Evolutionary conservation across 2,329 filamentous ascomycete genomes (phyloP).

Genomic region (Colletotrichum sp.): DNA sequence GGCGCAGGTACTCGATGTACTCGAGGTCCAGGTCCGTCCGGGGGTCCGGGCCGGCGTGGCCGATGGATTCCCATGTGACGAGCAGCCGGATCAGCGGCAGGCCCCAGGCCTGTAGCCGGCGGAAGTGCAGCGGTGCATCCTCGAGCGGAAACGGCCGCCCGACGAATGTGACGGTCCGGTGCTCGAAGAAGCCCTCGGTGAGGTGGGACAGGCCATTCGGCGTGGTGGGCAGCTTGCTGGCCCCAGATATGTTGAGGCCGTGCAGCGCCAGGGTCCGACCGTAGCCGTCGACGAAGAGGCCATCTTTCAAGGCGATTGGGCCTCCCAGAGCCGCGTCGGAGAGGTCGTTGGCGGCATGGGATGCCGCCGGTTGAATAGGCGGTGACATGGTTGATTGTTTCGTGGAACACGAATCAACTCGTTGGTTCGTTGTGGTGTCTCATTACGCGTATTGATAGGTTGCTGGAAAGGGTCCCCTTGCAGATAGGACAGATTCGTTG

Average conservation of each 20-base stretch:
- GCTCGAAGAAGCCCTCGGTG: conserved; percentile 44
- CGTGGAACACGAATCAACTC: not conserved
- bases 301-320: conserved; percentile 31
- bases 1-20: conserved; percentile 42
- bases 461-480: not conserved
- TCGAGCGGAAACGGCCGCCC: conserved; percentile 42
- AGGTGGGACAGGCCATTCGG: conserved; percentile 43
- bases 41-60: conserved; percentile 35
- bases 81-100: conserved; percentile 43
- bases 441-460: not conserved
- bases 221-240: conserved; percentile 42
- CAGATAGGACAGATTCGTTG: not conserved
- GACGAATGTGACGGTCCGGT: conserved; percentile 41
- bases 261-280: conserved; percentile 43
- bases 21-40: conserved; percentile 38
- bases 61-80: conserved; percentile 48
- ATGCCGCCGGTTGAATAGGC: not conserved
- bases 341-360: conserved; percentile 34
- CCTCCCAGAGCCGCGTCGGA: conserved; percentile 39
- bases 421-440: not conserved
- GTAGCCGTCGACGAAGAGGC: conserved; percentile 38
- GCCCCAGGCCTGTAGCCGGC: conserved; percentile 42
- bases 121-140: conserved; percentile 43
- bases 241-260: conserved; percentile 47
- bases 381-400: not conserved